phyloP scores from a whole-genome alignment of 1,284 basidiomycete genomes.

The Ganoderma multipileum region DNA sequence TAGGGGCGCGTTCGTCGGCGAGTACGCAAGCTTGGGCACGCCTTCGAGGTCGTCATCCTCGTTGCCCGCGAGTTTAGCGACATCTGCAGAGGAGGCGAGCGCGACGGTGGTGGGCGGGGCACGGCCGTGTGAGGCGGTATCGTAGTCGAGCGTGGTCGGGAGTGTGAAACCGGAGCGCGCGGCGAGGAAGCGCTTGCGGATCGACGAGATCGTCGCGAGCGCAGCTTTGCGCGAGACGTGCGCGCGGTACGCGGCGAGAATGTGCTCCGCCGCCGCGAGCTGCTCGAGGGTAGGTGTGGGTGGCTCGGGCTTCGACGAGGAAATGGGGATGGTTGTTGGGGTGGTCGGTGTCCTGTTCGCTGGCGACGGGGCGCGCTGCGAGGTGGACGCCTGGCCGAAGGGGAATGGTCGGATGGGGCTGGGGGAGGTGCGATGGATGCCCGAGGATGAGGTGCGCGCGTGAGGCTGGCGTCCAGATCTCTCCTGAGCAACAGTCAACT shows the following conservation, averaged over 20 bases:
- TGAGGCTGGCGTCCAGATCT: too few relatives aligned
- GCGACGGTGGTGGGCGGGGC: conserved; percentile 25
- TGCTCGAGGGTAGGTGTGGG: conserved; percentile 29
- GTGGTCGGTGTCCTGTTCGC: conserved; percentile 2
- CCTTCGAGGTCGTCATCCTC: conserved; percentile 16
- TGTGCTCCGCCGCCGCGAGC: conserved; percentile 36
- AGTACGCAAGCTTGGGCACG: conserved; percentile 44
- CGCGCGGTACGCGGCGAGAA: conserved; percentile 37
- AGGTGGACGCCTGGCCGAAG: neutral
- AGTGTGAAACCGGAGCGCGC: conserved; percentile 34
- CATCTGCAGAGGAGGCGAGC: conserved; percentile 11
- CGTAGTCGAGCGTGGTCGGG: conserved; percentile 37
- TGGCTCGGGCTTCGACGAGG: conserved; percentile 11
- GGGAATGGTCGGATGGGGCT: too few relatives aligned
- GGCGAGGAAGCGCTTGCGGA: conserved; percentile 34
- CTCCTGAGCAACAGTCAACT: too few relatives aligned
- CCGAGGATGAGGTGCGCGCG: too few relatives aligned
- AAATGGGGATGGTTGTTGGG: conserved; percentile 20
- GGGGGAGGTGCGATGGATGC: too few relatives aligned
- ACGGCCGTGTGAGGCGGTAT: conserved; percentile 23
- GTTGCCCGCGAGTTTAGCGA: conserved; percentile 1
- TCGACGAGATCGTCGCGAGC: conserved; percentile 31
- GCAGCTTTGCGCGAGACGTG: conserved; percentile 29
- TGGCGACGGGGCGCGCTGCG: neutral
- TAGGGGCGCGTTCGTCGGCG: conserved; percentile 52